These are phyloP conservation scores for Musa beccarii DNA, from an alignment of 176 grass and related monocot species.

Conservation along the genomic window DNA sequence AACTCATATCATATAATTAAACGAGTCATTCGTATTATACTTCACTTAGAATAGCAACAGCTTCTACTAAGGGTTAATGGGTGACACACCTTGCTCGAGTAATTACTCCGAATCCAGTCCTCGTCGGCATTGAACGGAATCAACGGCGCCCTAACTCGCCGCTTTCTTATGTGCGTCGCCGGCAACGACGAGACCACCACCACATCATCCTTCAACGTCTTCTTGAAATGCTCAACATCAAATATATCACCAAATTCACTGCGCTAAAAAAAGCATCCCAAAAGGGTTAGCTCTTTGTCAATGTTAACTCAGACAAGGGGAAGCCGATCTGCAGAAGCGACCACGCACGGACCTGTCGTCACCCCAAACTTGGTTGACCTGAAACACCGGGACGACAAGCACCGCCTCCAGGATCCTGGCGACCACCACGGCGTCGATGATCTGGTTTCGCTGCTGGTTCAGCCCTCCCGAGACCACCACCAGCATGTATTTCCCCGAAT, in stretches of 20 bases:
- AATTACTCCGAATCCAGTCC: conserved; percentile 30
- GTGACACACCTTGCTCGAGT: conserved; percentile 17
- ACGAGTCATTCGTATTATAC: too few relatives aligned
- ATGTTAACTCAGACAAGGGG: not conserved
- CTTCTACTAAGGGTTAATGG: too few relatives aligned
- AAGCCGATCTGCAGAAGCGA: too few relatives aligned
- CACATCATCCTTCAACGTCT: conserved; percentile 29
- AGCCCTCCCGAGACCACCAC: conserved; percentile 37
- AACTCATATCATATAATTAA: too few relatives aligned
- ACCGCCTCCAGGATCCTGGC: conserved; percentile 30
- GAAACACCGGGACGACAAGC: conserved; percentile 30
- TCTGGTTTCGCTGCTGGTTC: conserved; percentile 44
- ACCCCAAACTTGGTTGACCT: conserved; percentile 40
- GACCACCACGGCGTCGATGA: conserved; percentile 36
- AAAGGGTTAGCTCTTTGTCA: not conserved
- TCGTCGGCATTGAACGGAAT: conserved; percentile 36
- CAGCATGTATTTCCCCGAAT: conserved; percentile 27
- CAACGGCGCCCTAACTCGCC: conserved; percentile 20
- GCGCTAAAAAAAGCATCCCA: conserved; percentile 14
- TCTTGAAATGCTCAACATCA: conserved; percentile 33
- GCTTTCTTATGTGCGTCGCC: conserved; percentile 29
- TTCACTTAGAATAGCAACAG: too few relatives aligned
- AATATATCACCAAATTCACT: conserved; percentile 46
- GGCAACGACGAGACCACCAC: conserved; percentile 33
- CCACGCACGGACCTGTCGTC: conserved; percentile 31